A percentile compares a stretch with the other conserved stretches of the same genome.
Conservation (phyloP, 805 yeast genomes). For the Candida sithepensis region DNA sequence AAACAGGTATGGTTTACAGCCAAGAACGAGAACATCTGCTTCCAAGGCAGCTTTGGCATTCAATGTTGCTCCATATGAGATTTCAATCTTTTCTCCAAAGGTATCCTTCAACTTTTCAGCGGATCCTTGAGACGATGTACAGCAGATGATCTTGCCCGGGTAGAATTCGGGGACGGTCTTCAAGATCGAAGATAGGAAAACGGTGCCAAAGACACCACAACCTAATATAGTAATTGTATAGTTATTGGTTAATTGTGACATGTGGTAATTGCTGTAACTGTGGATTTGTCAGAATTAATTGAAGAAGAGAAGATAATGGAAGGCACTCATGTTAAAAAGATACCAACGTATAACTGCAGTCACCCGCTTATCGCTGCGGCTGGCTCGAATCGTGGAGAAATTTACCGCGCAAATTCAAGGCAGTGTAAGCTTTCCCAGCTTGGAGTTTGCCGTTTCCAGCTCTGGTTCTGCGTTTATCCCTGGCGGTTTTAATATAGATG, state of each 20-base stretch:
- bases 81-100: conserved; percentile 50
- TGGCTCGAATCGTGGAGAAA: too few relatives aligned
- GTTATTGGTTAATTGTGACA: conserved; percentile 8
- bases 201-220: conserved; percentile 95
- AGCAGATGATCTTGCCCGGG: conserved; percentile 75
- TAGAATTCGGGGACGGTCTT: conserved; percentile 46
- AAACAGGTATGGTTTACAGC: conserved; percentile 85
- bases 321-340: too few relatives aligned
- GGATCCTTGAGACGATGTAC: conserved; percentile 58
- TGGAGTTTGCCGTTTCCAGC: too few relatives aligned
- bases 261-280: background rate
- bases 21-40: conserved; percentile 73
- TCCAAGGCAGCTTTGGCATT: conserved; percentile 57
- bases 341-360: too few relatives aligned
- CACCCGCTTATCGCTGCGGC: too few relatives aligned
- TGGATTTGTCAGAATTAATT: too few relatives aligned
- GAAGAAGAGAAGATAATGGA: too few relatives aligned
- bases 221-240: conserved; percentile 69
- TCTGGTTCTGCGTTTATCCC: too few relatives aligned
- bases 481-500: too few relatives aligned
- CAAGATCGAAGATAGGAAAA: conserved; percentile 77
- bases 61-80: conserved; percentile 40
- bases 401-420: too few relatives aligned
- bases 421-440: too few relatives aligned
- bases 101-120: conserved; percentile 44